Percentiles rank a stretch among this genome's conserved stretches.
Evolutionary conservation across 2,329 filamentous ascomycete genomes (phyloP).

Genomic region (Thielaviopsis ethacetica): DNA sequence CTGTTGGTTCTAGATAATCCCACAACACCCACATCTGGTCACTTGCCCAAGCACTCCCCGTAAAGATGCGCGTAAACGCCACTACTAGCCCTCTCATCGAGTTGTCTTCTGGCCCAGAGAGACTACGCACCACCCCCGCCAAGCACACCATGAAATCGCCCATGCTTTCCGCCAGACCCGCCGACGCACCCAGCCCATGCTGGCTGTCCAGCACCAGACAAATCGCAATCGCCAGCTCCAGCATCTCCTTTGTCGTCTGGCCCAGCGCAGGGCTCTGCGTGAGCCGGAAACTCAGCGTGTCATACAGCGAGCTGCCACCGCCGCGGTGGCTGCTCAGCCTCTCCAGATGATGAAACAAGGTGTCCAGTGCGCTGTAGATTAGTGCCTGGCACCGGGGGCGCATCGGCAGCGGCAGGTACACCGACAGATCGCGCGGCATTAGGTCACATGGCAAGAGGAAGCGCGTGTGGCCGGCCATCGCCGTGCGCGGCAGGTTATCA

Average conservation of each 20-base stretch:
- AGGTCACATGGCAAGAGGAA: neutral
- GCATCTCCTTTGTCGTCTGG: constrained; percentile 4
- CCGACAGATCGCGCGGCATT: neutral
- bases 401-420: neutral
- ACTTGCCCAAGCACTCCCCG: constrained; percentile 6
- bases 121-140: constrained; percentile 13
- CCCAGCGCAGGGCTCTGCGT: constrained; percentile 1
- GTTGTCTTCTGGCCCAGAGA: constrained; percentile 8
- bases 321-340: neutral
- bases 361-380: neutral
- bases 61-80: constrained; percentile 15
- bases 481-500: constrained; percentile 2
- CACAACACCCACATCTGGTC: constrained; percentile 14
- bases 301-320: neutral
- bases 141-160: constrained; percentile 16
- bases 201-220: constrained; percentile 18
- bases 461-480: neutral
- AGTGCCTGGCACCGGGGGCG: neutral
- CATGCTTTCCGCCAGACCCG: constrained; percentile 15
- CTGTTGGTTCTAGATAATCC: constrained; percentile 13
- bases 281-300: constrained; percentile 4
- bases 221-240: constrained; percentile 14
- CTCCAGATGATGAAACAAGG: constrained; percentile 4
- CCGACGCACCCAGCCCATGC: constrained; percentile 17
- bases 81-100: constrained; percentile 14